Evolutionary conservation across 1,284 basidiomycete genomes (phyloP), one percentile per base, ranked within the genome.

Genomic region (Pseudozyma sp.): DNA sequence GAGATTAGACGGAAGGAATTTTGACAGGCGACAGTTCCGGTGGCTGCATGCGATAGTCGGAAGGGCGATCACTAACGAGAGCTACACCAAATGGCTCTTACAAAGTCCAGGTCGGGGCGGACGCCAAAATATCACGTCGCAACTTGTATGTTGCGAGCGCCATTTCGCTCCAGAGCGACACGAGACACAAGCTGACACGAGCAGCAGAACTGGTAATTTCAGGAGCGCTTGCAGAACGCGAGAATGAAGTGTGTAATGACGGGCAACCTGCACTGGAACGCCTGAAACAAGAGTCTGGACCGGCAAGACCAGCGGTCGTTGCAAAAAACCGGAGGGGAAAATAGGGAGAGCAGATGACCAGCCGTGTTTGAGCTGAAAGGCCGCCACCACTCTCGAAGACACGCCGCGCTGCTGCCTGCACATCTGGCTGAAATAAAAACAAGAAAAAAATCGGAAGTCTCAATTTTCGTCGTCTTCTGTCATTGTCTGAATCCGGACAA

Each of bases 241-340:
- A 7, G 13, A 7, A 42, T 2, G 16, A 42, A 16, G 40, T n/a
- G 13, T 42, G 40, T 24, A 1, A 4, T 24, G 24, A 24, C 24
- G 24, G 24, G 24, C 24, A 24, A 24, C 24, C 24, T 24, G 24
- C 24, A 24, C 24, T 24, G 24, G 24, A 7, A 16, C 40, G 40
- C 24, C 63, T 58, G 55, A 66, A 17, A 59, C 63, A 45, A 17
- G 16, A 46, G 55, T 59, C 63, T 66, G 51, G 63, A 54, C 50
- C 46, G 24, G 14, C 31, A 6, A 31, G 35, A 37, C 10, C 35
- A 37, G 35, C 10, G 10, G 14, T 10, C 14, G 35, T 37, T 37
- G 35, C 2, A 37, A 37, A 37, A 9, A 24, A 24, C 24, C 24
- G 24, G 24, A 24, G 24, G 24, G 24, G 24, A 24, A 24, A 24